Percentiles rank a stretch among this genome's conserved stretches.
These are phyloP conservation scores for Cyclocybe cylindracea DNA, from an alignment of 768 basidiomycete genomes.

Conservation along the genomic window DNA sequence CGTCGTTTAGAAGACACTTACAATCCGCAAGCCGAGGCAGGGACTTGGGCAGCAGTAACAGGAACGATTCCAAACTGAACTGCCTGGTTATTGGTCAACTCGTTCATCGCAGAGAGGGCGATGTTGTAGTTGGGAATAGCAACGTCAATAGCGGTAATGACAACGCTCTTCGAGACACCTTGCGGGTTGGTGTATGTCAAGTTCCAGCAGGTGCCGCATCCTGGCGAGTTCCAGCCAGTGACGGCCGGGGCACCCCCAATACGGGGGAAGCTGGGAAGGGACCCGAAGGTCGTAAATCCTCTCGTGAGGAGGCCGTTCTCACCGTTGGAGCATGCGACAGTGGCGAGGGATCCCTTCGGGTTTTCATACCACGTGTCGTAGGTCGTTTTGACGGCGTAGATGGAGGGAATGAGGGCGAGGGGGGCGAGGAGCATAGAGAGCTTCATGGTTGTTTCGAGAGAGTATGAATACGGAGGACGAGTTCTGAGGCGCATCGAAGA, in stretches of 20 bases:
- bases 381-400: slow-evolving; percentile 28
- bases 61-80: slow-evolving; percentile 47
- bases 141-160: slow-evolving; percentile 54
- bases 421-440: slow-evolving; percentile 22
- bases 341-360: slow-evolving; percentile 33
- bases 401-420: slow-evolving; percentile 23
- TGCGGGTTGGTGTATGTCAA: slow-evolving; percentile 43
- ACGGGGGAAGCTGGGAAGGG: slow-evolving; percentile 57
- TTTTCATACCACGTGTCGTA: slow-evolving; percentile 58
- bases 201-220: slow-evolving; percentile 64
- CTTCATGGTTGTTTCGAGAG: slow-evolving; percentile 29
- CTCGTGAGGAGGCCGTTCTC: slow-evolving; percentile 47
- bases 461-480: background rate
- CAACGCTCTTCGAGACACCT: slow-evolving; percentile 37
- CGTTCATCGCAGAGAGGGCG: slow-evolving; percentile 54
- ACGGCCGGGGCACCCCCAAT: slow-evolving; percentile 59
- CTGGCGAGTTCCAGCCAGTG: slow-evolving; percentile 47
- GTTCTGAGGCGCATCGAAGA: background rate
- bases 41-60: slow-evolving; percentile 44
- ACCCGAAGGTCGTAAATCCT: slow-evolving; percentile 48
- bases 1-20: slow-evolving; percentile 2
- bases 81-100: slow-evolving; percentile 48
- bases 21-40: slow-evolving; percentile 51
- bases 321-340: slow-evolving; percentile 50
- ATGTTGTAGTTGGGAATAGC: slow-evolving; percentile 49